phyloP scores from a whole-genome alignment of 1,284 basidiomycete genomes.

The Ceratobasidium theobromae region DNA sequence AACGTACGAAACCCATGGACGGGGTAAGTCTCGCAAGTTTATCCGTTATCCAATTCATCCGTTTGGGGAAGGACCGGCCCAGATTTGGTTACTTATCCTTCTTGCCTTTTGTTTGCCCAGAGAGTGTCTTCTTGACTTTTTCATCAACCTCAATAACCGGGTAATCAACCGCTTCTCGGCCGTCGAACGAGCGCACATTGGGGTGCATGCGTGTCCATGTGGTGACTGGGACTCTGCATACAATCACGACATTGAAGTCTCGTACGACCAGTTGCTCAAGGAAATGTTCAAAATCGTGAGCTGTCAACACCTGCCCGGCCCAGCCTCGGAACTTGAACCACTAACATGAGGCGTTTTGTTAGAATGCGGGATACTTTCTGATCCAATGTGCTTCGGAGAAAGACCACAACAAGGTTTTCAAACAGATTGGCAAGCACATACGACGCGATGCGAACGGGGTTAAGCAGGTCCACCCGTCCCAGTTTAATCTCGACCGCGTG shows the following conservation, averaged over 20 bases:
- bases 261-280: slow-evolving; percentile 9
- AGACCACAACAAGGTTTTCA: slow-evolving; percentile 37
- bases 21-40: too few species aligned
- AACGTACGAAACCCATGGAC: slow-evolving; percentile 39
- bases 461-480: slow-evolving; percentile 28
- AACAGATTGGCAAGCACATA: slow-evolving; percentile 38
- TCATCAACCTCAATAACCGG: slow-evolving; percentile 38
- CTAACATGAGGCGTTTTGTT: background rate
- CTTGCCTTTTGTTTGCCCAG: too few species aligned
- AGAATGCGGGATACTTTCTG: slow-evolving; percentile 39
- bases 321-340: too few species aligned
- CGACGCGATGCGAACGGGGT: slow-evolving; percentile 39
- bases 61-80: background rate
- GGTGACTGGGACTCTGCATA: background rate
- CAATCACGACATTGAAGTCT: background rate
- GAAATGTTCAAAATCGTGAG: slow-evolving; percentile 25
- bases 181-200: slow-evolving; percentile 38
- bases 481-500: background rate
- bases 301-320: too few species aligned
- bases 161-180: slow-evolving; percentile 38
- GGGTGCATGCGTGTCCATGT: slow-evolving; percentile 38
- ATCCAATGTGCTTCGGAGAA: slow-evolving; percentile 38
- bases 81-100: too few species aligned
- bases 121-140: slow-evolving; percentile 36
- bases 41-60: slow-evolving; percentile 4